Conservation (phyloP, 164 flowering plant species). For the Vitis vinifera region ASM3070453v1 NC_081821.1:10585501-10586000, state of each 20-base stretch:
- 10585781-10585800: conserved; percentile 90
- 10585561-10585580: conserved; percentile 95
- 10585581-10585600: conserved; percentile 95
- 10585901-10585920: conserved; percentile 73
- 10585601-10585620: conserved; percentile 69
- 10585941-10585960: conserved; percentile 29
- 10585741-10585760: conserved; percentile 81
- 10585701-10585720: neutral
- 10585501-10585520: conserved; percentile 83
- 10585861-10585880: conserved; percentile 99
- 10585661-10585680: neutral
- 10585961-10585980: conserved; percentile 21
- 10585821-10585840: conserved; percentile 94
- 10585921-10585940: conserved; percentile 74
- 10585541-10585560: conserved; percentile 90
- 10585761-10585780: conserved; percentile 68
- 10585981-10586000: conserved; percentile 36
- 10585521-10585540: conserved; percentile 86
- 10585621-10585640: neutral
- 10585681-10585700: neutral
- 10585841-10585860: conserved; percentile 99
- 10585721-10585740: conserved; percentile 61
- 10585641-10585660: neutral
- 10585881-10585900: conserved; percentile 85
- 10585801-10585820: conserved; percentile 94